Base-by-base conservation (phyloP, 2,329 filamentous ascomycete genomes). In the Hypoxylon sp. region DNA sequence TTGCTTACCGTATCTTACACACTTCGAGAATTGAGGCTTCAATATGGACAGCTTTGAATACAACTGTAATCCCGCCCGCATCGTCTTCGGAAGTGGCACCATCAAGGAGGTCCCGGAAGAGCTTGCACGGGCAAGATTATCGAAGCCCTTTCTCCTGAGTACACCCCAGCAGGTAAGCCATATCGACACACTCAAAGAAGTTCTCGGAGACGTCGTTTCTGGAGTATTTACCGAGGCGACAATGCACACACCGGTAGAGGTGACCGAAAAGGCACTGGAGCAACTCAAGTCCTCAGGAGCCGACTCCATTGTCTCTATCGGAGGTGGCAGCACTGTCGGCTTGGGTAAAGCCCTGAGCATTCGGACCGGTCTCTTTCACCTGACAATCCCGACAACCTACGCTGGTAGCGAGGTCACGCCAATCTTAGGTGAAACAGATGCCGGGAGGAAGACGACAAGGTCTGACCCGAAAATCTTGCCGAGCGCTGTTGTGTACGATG, bases 321-420 rank as follows among this genome's bases (percentile, higher is more conserved):
- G 87, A 11, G 88, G 87, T 48, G 88, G 88, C 45, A 88, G 85
- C 71, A 88, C 87, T 0, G 87, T 86, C 55, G 88, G 88, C 0
- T 77, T 90, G n/a, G 86, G 86, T 3, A 88, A 88, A 70, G 86
- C 85, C 1, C 82, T 88, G 64, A 83, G 81, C 66, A 80, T 87
- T 61, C 82, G 84, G 14, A 87, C 84, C 1, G 84, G 84, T 0
- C 71, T 87, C 34, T 81, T 81, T 23, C 85, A 88, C 73, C 81
- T 88, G 60, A 84, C 82, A 63, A 84, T 89, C 51, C 85, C 87
- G n/a, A 88, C 86, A 2, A 88, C 86, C 0, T 89, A 88, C 72
- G 83, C 86, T 4, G 86, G 86, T 2, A 87, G 84, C 65, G 88
- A 90, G 73, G 88, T 90, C 82, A 90, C 88, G 2, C 85, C 88